phyloP scores from a whole-genome alignment of 768 basidiomycete species.

The Cytidiella melzeri region DNA sequence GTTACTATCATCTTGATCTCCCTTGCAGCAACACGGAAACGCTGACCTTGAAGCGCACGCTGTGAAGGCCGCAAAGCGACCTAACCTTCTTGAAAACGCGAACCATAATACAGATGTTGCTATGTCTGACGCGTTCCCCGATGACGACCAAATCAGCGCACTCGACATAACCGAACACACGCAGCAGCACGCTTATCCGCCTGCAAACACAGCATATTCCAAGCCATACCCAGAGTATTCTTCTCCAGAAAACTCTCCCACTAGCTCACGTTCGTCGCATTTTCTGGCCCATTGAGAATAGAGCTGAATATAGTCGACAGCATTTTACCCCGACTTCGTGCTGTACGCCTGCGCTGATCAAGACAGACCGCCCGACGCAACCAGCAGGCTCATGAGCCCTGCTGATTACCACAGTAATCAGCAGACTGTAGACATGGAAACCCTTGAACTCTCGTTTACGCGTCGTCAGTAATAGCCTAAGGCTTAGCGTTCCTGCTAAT shows the following conservation, averaged over 20 bases:
- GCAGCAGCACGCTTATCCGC: background rate
- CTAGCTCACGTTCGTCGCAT: background rate
- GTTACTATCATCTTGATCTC: too few relatives aligned
- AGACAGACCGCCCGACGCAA: background rate
- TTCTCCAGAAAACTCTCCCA: background rate
- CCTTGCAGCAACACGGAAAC: too few relatives aligned
- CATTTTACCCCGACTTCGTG: background rate
- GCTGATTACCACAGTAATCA: background rate
- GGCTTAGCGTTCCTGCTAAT: background rate
- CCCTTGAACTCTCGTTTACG: too few relatives aligned
- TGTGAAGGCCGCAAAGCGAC: too few relatives aligned
- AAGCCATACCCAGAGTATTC: background rate
- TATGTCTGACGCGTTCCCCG: background rate
- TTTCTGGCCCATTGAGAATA: background rate
- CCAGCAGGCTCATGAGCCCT: background rate
- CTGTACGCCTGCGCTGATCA: background rate
- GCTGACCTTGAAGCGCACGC: too few relatives aligned
- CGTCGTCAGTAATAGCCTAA: too few relatives aligned
- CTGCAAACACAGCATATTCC: background rate
- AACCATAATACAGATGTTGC: background rate
- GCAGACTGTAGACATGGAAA: background rate
- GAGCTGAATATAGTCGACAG: background rate
- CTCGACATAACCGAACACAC: background rate
- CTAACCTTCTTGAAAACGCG: too few relatives aligned
- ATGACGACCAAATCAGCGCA: background rate